phyloP scores from a whole-genome alignment of 2,329 filamentous ascomycete species.

The Tricladium varicosporioides region DNA sequence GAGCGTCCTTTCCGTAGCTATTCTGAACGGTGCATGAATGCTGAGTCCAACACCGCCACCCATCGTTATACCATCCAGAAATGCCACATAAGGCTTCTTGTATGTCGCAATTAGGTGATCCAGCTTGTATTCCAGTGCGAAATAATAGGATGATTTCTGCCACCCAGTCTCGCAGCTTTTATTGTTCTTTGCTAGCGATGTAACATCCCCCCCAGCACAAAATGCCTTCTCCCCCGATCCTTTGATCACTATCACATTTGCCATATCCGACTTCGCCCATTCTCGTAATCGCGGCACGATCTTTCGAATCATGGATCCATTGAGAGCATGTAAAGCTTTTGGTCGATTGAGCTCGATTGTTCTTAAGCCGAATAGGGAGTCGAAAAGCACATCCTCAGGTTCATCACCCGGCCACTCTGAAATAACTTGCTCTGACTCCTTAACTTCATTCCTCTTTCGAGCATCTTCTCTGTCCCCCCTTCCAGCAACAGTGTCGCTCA shows the following conservation, averaged over 20 bases:
- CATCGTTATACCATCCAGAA: slow-evolving; percentile 99
- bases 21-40: slow-evolving; percentile 91
- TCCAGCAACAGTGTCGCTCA: too few relatives aligned
- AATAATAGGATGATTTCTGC: slow-evolving; percentile 77
- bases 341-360: slow-evolving; percentile 94
- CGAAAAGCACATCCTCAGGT: slow-evolving; percentile 89
- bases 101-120: slow-evolving; percentile 96
- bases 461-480: too few relatives aligned
- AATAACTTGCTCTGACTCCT: slow-evolving; percentile 26
- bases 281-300: slow-evolving; percentile 86
- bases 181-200: slow-evolving; percentile 73
- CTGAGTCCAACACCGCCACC: slow-evolving; percentile 93
- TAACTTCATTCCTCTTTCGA: neutral
- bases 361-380: slow-evolving; percentile 82
- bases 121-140: slow-evolving; percentile 91
- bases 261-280: slow-evolving; percentile 93
- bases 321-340: slow-evolving; percentile 86
- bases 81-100: slow-evolving; percentile 85
- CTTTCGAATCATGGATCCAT: slow-evolving; percentile 92
- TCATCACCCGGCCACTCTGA: slow-evolving; percentile 57
- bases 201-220: slow-evolving; percentile 92
- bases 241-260: slow-evolving; percentile 90
- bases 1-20: slow-evolving; percentile 91
- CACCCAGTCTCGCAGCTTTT: slow-evolving; percentile 63
- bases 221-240: slow-evolving; percentile 82